phyloP scores from a whole-genome alignment of 2,329 filamentous ascomycete genomes.

The Cadophora luteo-olivacea region DNA sequence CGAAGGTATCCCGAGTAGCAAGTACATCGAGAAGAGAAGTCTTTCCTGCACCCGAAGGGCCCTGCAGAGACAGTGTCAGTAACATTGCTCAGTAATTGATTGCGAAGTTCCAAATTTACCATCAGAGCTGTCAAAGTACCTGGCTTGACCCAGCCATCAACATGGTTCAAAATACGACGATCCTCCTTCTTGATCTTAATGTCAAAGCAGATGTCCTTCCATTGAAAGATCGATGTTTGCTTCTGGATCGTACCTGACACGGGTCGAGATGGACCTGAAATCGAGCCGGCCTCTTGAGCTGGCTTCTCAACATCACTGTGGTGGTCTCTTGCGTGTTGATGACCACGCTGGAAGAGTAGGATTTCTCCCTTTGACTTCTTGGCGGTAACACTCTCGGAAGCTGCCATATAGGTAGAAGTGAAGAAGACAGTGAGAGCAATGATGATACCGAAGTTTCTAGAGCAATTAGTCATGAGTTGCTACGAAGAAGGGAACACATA shows the following conservation, averaged over 20 bases:
- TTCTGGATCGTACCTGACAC: slow-evolving; percentile 26
- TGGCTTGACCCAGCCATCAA: slow-evolving; percentile 75
- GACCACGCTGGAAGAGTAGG: slow-evolving; percentile 71
- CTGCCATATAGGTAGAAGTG: slow-evolving; percentile 64
- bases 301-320: slow-evolving; percentile 67
- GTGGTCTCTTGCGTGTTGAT: slow-evolving; percentile 56
- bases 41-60: slow-evolving; percentile 78
- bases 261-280: background rate
- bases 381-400: slow-evolving; percentile 62
- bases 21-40: slow-evolving; percentile 83
- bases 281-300: background rate
- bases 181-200: slow-evolving; percentile 71
- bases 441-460: slow-evolving; percentile 69
- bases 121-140: slow-evolving; percentile 73
- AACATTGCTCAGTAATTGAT: slow-evolving; percentile 10
- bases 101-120: slow-evolving; percentile 67
- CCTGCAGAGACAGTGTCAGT: slow-evolving; percentile 64
- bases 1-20: slow-evolving; percentile 81
- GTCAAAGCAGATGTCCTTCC: slow-evolving; percentile 66
- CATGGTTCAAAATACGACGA: slow-evolving; percentile 69
- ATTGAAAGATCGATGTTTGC: slow-evolving; percentile 41
- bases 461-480: background rate
- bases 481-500: background rate
- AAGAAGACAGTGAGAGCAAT: slow-evolving; percentile 69
- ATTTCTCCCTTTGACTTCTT: slow-evolving; percentile 78